phyloP scores from a whole-genome alignment of 192 early-diverging fungal species.

The Coemansia sp. region DNA sequence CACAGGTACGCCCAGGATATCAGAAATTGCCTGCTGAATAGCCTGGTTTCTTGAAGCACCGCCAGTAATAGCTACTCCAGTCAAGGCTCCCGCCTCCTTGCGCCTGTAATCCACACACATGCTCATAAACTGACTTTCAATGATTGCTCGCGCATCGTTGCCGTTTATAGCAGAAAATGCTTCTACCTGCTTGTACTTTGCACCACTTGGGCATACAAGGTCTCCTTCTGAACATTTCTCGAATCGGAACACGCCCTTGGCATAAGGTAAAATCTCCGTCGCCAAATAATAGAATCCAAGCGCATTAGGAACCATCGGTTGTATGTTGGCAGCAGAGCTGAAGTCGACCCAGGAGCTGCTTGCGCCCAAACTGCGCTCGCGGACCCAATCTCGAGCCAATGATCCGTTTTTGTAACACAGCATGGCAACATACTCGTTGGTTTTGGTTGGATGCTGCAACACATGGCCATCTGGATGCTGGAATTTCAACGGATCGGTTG shows the following conservation, averaged over 20 bases:
- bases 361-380: constrained; percentile 52
- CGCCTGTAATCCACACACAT: constrained; percentile 59
- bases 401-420: constrained; percentile 85
- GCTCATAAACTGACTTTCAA: constrained; percentile 73
- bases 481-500: background rate
- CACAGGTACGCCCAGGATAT: constrained; percentile 72
- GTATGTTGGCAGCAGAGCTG: constrained; percentile 24
- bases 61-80: constrained; percentile 64
- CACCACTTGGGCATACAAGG: constrained; percentile 40
- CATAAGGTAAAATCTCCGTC: constrained; percentile 74
- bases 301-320: constrained; percentile 18
- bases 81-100: constrained; percentile 11
- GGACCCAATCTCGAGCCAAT: constrained; percentile 70
- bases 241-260: constrained; percentile 65
- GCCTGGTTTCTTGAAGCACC: constrained; percentile 65
- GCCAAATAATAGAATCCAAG: constrained; percentile 74
- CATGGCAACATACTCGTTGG: constrained; percentile 66
- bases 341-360: constrained; percentile 62
- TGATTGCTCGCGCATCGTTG: constrained; percentile 60
- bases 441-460: constrained; percentile 63
- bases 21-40: constrained; percentile 60
- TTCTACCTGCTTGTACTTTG: constrained; percentile 5
- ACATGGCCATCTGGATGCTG: constrained; percentile 55
- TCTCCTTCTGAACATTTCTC: constrained; percentile 21
- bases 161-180: constrained; percentile 11